Base-by-base conservation (phyloP, 2,329 filamentous ascomycete genomes). In the Albophoma yamanashiensis region DNA sequence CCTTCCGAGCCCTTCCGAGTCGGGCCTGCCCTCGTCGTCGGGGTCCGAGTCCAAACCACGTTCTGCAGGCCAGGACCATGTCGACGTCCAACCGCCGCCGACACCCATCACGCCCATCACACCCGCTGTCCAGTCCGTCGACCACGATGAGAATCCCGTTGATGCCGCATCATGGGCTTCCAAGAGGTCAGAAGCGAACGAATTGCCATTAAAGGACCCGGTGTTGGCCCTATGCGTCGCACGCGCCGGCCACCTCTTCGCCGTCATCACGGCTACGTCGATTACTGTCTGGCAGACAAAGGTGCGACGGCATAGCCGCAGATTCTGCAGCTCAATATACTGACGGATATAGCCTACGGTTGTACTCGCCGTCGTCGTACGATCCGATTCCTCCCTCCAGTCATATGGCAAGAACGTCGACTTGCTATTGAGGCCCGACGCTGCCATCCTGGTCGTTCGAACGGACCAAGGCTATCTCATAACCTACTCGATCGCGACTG, bases 261-360 rank as follows among this genome's bases (percentile, higher is more conserved):
- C 90, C 58, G 91, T 91, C 55, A 91, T 97, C 69, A 97, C 93
- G 0, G 78, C 83, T 6, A 89, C 89, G 2, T 89, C 89, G 15
- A 85, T 99, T 72, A 91, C 89, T n/a, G 82, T 99, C 65, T 99
- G 94, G 94, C 94, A 99, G 76, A 93, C 91, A 59, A 93, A 93
- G 82, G 91, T 92, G 80, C 62, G 79, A 68, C 22, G 17, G n/a
- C 36, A 31, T 47, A 42, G 53, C 34, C 12, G n/a, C 15, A 20
- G 15, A n/a, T 4, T 31, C 15, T 17, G 65, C 68, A 59, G 68
- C 20, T 7, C 2, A 7, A 7, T 58, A 14, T 50, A 15, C 27
- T 55, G 68, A 59, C 27, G 43, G 20, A 27, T 53, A 27, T 61
- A 96, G 89, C 94, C 94, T 56, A 92, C 91, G 59, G 92, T 92